phyloP scores from a whole-genome alignment of 1,284 basidiomycete genomes.

The Cutaneotrichosporon sp. region DNA sequence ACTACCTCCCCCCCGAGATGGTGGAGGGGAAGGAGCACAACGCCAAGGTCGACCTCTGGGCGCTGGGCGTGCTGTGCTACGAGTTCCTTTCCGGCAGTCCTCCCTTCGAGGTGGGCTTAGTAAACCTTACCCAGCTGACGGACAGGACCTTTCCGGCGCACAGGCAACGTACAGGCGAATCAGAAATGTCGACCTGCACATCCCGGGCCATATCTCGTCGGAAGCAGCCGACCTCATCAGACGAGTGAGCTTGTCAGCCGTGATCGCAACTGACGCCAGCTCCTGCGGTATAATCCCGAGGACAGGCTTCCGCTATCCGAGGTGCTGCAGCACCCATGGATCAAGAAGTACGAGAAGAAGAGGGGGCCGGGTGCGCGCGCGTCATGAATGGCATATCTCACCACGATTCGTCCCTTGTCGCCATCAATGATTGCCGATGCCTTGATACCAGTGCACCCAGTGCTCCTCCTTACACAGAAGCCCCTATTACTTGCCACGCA shows the following conservation, averaged over 20 bases:
- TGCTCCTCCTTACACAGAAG: too few species aligned
- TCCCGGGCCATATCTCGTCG: constrained; percentile 61
- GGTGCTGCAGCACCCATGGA: constrained; percentile 87
- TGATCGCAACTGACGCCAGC: constrained; percentile 52
- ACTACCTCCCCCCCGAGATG: constrained; percentile 99
- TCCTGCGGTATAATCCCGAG: constrained; percentile 79
- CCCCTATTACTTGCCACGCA: too few species aligned
- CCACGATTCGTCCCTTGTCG: too few species aligned
- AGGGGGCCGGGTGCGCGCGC: constrained; percentile 12
- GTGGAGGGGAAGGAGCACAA: constrained; percentile 65
- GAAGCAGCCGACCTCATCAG: constrained; percentile 66
- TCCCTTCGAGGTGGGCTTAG: constrained; percentile 78
- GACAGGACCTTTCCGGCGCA: constrained; percentile 59
- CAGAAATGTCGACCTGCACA: constrained; percentile 62
- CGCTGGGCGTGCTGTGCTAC: constrained; percentile 89
- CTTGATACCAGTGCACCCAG: too few species aligned
- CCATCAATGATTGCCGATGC: too few species aligned
- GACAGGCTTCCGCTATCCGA: constrained; percentile 74
- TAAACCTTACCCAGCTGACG: not conserved
- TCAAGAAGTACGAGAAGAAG: constrained; percentile 63
- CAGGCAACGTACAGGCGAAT: constrained; percentile 76
- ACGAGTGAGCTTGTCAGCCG: constrained; percentile 50
- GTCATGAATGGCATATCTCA: too few species aligned
- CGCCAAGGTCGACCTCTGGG: constrained; percentile 74
- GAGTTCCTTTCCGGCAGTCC: constrained; percentile 90